A percentile compares a stretch with the other conserved stretches of the same genome.
phyloP scores from a whole-genome alignment of 768 basidiomycete genomes.

The Auricularia sp. region DNA sequence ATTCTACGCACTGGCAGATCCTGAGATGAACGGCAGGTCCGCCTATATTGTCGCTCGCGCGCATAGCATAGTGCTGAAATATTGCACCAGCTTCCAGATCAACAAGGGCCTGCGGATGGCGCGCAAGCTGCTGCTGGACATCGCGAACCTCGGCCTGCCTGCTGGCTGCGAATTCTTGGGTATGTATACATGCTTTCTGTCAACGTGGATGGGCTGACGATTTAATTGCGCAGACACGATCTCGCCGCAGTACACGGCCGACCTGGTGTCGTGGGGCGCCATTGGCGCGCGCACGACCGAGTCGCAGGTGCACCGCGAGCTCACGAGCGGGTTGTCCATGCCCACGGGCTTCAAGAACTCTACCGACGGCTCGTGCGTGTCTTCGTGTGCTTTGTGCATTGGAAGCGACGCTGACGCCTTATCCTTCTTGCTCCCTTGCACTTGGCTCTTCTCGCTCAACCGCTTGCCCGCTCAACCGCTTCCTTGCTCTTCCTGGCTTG shows the following conservation, averaged over 20 bases:
- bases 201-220: background rate
- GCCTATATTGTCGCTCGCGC: background rate
- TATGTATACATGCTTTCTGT: conserved; percentile 10
- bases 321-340: conserved; percentile 83
- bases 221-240: conserved; percentile 38
- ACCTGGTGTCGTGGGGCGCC: conserved; percentile 90
- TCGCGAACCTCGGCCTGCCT: conserved; percentile 85
- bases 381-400: no score
- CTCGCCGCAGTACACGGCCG: conserved; percentile 83
- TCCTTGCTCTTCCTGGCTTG: no score
- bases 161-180: conserved; percentile 92
- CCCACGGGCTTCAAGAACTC: conserved; percentile 98
- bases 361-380: conserved; percentile 57
- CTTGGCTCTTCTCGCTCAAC: no score
- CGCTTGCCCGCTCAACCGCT: no score
- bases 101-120: conserved; percentile 91
- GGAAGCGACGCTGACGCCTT: no score
- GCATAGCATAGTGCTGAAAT: background rate
- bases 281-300: conserved; percentile 92
- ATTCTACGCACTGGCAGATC: conserved; percentile 31
- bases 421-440: no score
- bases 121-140: conserved; percentile 74
- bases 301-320: conserved; percentile 86
- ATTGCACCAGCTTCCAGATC: conserved; percentile 64
- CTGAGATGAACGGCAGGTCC: conserved; percentile 70